These are phyloP conservation scores for Leonotis leonurus DNA, from an alignment of 257 asterid genomes.

Conservation along the genomic window DNA sequence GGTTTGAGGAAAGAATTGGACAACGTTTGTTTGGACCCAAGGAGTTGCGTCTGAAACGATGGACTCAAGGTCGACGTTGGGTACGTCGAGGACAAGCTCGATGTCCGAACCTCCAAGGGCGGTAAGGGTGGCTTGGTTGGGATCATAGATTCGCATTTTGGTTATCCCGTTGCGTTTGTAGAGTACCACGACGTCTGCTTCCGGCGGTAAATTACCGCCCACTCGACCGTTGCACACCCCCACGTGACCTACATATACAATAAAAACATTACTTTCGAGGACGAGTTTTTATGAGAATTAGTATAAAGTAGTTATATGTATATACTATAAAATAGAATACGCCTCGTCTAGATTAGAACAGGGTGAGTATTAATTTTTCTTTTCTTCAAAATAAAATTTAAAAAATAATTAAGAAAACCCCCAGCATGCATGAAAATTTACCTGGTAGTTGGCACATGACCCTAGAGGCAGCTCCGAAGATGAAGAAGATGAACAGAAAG, in stretches of 20 bases:
- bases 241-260: neutral
- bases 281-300: no score
- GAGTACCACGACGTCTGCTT: slow-evolving; percentile 12
- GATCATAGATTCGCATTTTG: slow-evolving; percentile 25
- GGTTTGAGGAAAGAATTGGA: slow-evolving; percentile 14
- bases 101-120: slow-evolving; percentile 29
- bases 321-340: no score
- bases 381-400: no score
- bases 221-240: slow-evolving; percentile 31
- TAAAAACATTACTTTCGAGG: no score
- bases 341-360: no score
- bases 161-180: slow-evolving; percentile 20
- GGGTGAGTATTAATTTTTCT: no score
- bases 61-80: slow-evolving; percentile 18
- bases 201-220: slow-evolving; percentile 19
- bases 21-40: slow-evolving; percentile 34
- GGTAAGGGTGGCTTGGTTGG: neutral
- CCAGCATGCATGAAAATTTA: no score
- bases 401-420: no score
- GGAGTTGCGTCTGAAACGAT: slow-evolving; percentile 13
- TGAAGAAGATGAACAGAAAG: no score
- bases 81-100: slow-evolving; percentile 28
- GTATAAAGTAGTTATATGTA: no score
- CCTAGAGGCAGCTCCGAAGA: no score
- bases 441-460: no score